These are phyloP conservation scores for Tulasnella sp. DNA, from an alignment of 768 basidiomycete genomes.

Conservation along the genomic window DNA sequence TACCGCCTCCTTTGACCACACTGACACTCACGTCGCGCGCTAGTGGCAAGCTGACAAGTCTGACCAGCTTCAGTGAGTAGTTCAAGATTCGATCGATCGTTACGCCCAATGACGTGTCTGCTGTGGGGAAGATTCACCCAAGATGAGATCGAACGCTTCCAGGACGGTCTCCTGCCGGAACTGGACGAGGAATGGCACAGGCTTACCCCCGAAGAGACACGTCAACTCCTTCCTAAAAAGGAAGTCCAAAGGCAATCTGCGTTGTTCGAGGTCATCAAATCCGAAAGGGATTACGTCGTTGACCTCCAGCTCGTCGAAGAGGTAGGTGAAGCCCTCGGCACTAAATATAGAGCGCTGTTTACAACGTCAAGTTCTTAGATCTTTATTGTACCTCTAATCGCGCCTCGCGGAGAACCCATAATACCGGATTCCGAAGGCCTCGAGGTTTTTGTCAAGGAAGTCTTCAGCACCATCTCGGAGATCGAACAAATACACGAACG, in stretches of 20 bases:
- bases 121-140: constrained; percentile 27
- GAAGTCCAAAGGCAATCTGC: constrained; percentile 79
- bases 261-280: constrained; percentile 81
- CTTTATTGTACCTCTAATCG: constrained; percentile 54
- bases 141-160: constrained; percentile 53
- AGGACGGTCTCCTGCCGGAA: constrained; percentile 48
- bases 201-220: constrained; percentile 60
- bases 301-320: constrained; percentile 63
- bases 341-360: no score
- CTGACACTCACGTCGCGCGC: neutral
- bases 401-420: constrained; percentile 52
- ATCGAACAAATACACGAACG: constrained; percentile 54
- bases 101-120: neutral
- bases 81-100: neutral
- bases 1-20: neutral
- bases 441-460: constrained; percentile 57
- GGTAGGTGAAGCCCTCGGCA: constrained; percentile 29
- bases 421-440: constrained; percentile 40
- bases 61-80: constrained; percentile 12
- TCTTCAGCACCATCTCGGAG: constrained; percentile 70
- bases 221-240: constrained; percentile 53
- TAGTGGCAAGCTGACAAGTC: constrained; percentile 11
- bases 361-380: constrained; percentile 34
- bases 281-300: constrained; percentile 75
- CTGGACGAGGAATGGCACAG: constrained; percentile 75